phyloP scores from a whole-genome alignment of 495 filamentous ascomycete genomes.

The Cercophora samala region DNA sequence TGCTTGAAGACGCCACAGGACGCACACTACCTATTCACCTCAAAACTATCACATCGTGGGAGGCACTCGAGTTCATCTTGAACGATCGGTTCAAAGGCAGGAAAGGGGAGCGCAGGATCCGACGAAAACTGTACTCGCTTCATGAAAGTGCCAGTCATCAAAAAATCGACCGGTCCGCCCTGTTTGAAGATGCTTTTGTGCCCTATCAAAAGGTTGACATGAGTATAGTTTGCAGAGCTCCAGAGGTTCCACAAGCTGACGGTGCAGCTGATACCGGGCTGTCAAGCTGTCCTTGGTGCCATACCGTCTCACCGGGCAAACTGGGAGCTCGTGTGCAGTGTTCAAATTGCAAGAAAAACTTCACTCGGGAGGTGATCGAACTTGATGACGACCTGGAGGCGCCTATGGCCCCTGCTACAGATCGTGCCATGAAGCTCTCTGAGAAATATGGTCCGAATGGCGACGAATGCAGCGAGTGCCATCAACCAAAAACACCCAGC shows the following conservation, averaged over 20 bases:
- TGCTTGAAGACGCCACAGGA: constrained; percentile 10
- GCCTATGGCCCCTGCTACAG: not conserved
- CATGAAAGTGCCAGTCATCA: not conserved
- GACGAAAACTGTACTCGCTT: not conserved
- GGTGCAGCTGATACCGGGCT: not conserved
- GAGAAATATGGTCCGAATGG: not conserved
- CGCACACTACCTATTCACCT: not conserved
- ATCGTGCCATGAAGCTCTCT: not conserved
- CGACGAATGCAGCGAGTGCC: not conserved
- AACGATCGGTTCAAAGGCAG: constrained; percentile 11
- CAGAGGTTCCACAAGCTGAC: not conserved
- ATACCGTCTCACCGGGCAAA: not conserved
- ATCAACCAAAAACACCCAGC: not conserved
- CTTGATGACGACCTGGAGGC: not conserved
- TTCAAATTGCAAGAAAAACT: not conserved
- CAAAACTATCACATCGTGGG: constrained; percentile 14
- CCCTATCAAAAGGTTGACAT: constrained; percentile 2
- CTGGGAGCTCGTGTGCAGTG: not conserved
- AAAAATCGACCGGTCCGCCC: not conserved
- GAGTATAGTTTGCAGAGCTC: not conserved
- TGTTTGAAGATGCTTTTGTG: not conserved
- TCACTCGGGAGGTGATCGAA: not conserved
- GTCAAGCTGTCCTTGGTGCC: constrained; percentile 1
- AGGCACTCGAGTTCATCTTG: constrained; percentile 10
- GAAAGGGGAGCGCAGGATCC: constrained; percentile 3